Conservation (phyloP, 345 rosid genomes). For the Syzygium grande region DNA sequence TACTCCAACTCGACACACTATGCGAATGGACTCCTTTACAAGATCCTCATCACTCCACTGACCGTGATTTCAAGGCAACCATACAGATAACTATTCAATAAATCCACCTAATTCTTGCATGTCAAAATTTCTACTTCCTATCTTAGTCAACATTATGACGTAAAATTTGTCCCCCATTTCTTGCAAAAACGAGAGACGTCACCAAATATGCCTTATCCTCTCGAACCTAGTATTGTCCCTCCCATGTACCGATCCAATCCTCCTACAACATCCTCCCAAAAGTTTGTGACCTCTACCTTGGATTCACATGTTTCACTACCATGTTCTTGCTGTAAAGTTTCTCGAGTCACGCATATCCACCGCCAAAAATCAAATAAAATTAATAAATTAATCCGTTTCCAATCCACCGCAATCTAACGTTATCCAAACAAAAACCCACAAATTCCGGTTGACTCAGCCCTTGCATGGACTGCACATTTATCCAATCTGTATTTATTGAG, state of each 20-base stretch:
- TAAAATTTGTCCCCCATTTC: background rate
- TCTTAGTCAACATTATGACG: background rate
- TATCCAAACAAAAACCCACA: background rate
- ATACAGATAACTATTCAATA: background rate
- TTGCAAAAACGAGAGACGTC: background rate
- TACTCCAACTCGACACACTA: background rate
- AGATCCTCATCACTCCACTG: background rate
- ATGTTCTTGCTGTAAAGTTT: background rate
- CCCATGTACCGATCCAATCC: background rate
- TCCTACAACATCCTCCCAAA: background rate
- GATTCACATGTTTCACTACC: background rate
- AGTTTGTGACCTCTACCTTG: background rate
- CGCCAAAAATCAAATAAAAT: background rate
- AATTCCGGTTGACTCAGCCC: background rate
- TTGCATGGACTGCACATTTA: background rate
- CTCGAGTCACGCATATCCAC: background rate
- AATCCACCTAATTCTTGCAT: background rate
- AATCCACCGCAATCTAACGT: background rate
- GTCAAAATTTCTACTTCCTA: background rate
- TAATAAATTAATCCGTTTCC: background rate
- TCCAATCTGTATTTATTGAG: background rate
- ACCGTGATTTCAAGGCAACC: background rate
- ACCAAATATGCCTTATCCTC: background rate
- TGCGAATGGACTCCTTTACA: background rate
- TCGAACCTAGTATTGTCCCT: background rate